These are phyloP conservation scores for Fusarium nanum DNA, from an alignment of 2,329 filamentous ascomycete genomes.

Conservation along the genomic window DNA sequence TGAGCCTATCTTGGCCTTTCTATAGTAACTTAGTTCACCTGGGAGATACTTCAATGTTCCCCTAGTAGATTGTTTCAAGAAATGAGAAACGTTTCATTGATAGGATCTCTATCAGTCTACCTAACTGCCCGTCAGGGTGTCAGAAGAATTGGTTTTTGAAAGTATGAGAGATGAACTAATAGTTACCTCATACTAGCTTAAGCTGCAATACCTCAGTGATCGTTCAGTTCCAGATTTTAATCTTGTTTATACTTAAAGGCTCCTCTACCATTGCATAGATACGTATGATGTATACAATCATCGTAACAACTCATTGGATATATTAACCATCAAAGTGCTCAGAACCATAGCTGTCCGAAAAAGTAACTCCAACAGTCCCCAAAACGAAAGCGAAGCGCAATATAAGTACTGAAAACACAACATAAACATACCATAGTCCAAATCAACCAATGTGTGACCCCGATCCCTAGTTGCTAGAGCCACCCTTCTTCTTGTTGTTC, in stretches of 20 bases:
- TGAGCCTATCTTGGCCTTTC: background rate
- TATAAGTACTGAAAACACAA: background rate
- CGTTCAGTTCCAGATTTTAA: background rate
- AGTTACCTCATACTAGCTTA: background rate
- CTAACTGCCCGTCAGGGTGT: background rate
- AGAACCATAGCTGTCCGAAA: background rate
- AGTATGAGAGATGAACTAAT: background rate
- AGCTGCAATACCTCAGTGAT: background rate
- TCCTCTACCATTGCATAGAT: background rate
- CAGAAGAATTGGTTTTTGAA: background rate
- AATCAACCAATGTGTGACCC: background rate
- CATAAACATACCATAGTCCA: background rate
- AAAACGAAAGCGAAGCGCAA: background rate
- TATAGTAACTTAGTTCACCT: background rate
- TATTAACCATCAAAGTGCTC: background rate
- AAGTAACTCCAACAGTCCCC: background rate
- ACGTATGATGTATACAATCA: background rate
- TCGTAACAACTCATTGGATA: background rate
- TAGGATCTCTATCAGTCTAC: background rate
- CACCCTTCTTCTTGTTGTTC: slow-evolving; percentile 45
- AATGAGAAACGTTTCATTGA: background rate
- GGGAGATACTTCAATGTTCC: background rate
- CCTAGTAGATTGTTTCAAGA: background rate
- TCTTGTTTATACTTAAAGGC: background rate
- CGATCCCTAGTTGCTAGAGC: slow-evolving; percentile 25